Conservation (phyloP, 169 alveolate species). For the Plasmodium berghei region DNA sequence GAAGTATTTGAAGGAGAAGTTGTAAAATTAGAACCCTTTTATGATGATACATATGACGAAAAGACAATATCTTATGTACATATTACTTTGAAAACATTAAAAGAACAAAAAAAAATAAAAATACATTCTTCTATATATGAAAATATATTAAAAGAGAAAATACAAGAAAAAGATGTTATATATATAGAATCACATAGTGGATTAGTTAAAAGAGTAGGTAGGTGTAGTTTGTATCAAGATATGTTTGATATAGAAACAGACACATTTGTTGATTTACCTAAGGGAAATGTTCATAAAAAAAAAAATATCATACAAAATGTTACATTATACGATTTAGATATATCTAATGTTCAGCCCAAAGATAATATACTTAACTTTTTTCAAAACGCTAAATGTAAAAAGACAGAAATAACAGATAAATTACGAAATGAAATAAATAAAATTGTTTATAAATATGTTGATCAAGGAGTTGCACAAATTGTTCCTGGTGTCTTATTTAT, state of each 20-base stretch:
- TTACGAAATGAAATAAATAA: constrained; percentile 97
- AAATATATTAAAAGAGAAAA: constrained; percentile 97
- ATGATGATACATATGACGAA: constrained; percentile 82
- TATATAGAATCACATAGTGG: constrained; percentile 99
- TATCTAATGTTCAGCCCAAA: constrained; percentile 97
- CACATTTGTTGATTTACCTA: constrained; percentile 97
- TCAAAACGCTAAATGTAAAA: constrained; percentile 96
- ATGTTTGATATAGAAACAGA: constrained; percentile 98
- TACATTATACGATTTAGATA: constrained; percentile 98
- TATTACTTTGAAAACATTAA: constrained; percentile 96
- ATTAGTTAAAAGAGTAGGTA: constrained; percentile 97
- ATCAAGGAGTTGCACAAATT: constrained; percentile 98
- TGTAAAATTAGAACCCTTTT: constrained; percentile 76
- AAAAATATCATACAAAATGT: constrained; percentile 99
- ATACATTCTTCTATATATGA: constrained; percentile 98
- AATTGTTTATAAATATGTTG: constrained; percentile 96
- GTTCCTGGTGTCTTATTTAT: constrained; percentile 99
- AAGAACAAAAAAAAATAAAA: constrained; percentile 98
- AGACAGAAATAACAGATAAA: constrained; percentile 99
- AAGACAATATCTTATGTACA: constrained; percentile 95
- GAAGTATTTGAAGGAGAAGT: constrained; percentile 93
- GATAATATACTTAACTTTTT: constrained; percentile 77
- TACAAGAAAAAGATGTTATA: constrained; percentile 96
- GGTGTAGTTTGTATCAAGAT: constrained; percentile 96
- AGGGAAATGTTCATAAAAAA: constrained; percentile 99